Evolutionary conservation across 768 basidiomycete species (phyloP), one percentile per base, ranked within the genome.

Genomic region (Russula ochroleuca): DNA sequence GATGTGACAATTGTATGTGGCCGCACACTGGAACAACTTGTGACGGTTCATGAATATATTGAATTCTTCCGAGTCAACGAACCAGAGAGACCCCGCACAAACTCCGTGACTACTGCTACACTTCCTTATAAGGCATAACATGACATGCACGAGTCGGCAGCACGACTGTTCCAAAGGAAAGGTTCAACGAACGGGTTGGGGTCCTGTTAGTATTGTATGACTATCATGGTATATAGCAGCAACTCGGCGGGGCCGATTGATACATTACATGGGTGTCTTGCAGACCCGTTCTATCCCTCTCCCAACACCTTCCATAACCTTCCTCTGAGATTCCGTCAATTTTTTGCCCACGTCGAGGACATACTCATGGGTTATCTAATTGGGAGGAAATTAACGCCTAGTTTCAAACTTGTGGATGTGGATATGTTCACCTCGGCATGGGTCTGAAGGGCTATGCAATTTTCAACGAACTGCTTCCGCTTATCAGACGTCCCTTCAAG

Each of bases 301-400:
- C 33, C 83, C 85, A 47, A 86, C 76, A 31, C 89, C 90, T 60
- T 89, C 88, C 23, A 85, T 73, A 8, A 87, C 81, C 73, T 85
- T 88, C 72, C 83, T 88, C 47, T 86, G 84, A 3, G 90, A 76
- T 31, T 93, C 90, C 7, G 78, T 81, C 43, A 87, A 73, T 69
- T 78, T 87, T 76, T 88, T 90, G 14, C 82, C 83, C 31, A 87
- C 73, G 23, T 78, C 78, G 61, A 83, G 72, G 50, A 85, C 77
- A 68, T 86, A 87, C 61, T 90, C 88, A 35, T 82, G 79, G 63
- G 85, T 83, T 52, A 89, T 77, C 86, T 90, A 63, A 35, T 25
- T 13, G 13, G 19, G n/a, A 35, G 49, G 48, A 19, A 62, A 53
- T 40, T 19, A 41, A 33, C 17, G 21, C n/a, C 25, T 19, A 19